A percentile compares a stretch with the other conserved stretches of the same genome.
Conservation (phyloP, 208 protist species). For the Leishmania tropica region DNA sequence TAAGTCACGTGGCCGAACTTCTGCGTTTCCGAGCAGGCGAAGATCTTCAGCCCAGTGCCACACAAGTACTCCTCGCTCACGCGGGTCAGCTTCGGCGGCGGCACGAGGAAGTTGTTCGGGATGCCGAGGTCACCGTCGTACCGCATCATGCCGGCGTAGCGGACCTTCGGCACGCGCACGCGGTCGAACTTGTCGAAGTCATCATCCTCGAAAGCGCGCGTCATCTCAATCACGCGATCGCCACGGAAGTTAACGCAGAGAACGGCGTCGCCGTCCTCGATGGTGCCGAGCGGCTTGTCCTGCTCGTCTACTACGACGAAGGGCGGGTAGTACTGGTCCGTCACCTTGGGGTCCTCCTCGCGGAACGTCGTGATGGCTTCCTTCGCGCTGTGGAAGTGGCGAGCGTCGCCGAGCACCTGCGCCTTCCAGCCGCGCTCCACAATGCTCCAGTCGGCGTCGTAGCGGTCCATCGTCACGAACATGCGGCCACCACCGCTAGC, state of each 20-base stretch:
- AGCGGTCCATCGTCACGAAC: slow-evolving; percentile 97
- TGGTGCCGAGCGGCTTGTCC: slow-evolving; percentile 85
- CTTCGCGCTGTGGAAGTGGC: slow-evolving; percentile 77
- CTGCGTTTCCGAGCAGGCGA: slow-evolving; percentile 95
- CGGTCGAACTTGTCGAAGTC: slow-evolving; percentile 93
- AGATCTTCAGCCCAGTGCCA: slow-evolving; percentile 83
- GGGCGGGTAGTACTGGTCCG: slow-evolving; percentile 95
- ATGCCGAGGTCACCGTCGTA: slow-evolving; percentile 96
- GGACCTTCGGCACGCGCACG: slow-evolving; percentile 89
- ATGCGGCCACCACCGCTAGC: slow-evolving; percentile 95
- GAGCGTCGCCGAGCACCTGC: slow-evolving; percentile 93
- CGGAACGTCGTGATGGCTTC: slow-evolving; percentile 92
- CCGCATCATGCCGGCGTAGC: slow-evolving; percentile 95
- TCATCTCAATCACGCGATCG: slow-evolving; percentile 95
- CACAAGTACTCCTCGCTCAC: slow-evolving; percentile 93
- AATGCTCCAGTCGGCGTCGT: slow-evolving; percentile 95
- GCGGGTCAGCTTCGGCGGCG: slow-evolving; percentile 85
- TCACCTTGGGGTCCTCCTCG: slow-evolving; percentile 76
- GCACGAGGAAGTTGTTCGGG: slow-evolving; percentile 95
- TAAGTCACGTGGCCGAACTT: slow-evolving; percentile 98
- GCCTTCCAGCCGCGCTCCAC: slow-evolving; percentile 94
- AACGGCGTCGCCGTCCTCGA: slow-evolving; percentile 95
- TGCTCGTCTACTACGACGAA: slow-evolving; percentile 84
- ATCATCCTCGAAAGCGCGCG: slow-evolving; percentile 92
- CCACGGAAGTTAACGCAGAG: slow-evolving; percentile 96